phyloP scores from a whole-genome alignment of 176 grass and related monocot genomes.

The Cocos nucifera region DNA sequence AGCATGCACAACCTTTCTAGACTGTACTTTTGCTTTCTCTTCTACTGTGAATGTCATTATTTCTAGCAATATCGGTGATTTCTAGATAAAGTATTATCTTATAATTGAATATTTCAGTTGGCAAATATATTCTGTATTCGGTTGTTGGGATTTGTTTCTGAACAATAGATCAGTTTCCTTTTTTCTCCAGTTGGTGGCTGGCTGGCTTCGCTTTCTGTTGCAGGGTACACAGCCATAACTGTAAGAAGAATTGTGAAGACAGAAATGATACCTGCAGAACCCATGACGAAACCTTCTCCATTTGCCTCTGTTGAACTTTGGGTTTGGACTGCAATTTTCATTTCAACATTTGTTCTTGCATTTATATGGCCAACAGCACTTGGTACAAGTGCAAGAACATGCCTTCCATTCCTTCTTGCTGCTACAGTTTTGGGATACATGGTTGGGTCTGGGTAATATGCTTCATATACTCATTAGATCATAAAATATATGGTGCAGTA shows the following conservation, averaged over 20 bases:
- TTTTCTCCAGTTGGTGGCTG: conserved; percentile 54
- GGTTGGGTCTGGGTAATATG: conserved; percentile 87
- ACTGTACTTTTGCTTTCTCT: too few relatives aligned
- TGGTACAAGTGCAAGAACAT: conserved; percentile 67
- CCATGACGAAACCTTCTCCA: conserved; percentile 63
- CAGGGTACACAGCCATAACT: conserved; percentile 59
- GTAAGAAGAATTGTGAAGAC: conserved; percentile 75
- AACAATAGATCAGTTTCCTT: not conserved
- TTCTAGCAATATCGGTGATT: too few relatives aligned
- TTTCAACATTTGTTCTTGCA: conserved; percentile 44
- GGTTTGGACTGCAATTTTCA: conserved; percentile 49
- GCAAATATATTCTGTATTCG: too few relatives aligned
- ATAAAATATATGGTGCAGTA: not conserved
- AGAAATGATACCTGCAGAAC: conserved; percentile 65
- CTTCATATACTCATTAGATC: not conserved
- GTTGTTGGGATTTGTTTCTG: too few relatives aligned
- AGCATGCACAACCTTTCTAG: too few relatives aligned
- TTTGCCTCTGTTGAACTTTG: conserved; percentile 43
- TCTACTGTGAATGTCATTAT: too few relatives aligned
- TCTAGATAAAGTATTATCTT: too few relatives aligned
- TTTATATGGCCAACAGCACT: conserved; percentile 38
- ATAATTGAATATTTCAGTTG: too few relatives aligned
- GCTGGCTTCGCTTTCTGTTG: conserved; percentile 61
- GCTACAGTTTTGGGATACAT: conserved; percentile 85
- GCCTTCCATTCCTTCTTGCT: conserved; percentile 75